Evolutionary conservation across 179 eudicot species (phyloP), one percentile per base, ranked within the genome.

Genomic region (Corrigiola litoralis): DNA sequence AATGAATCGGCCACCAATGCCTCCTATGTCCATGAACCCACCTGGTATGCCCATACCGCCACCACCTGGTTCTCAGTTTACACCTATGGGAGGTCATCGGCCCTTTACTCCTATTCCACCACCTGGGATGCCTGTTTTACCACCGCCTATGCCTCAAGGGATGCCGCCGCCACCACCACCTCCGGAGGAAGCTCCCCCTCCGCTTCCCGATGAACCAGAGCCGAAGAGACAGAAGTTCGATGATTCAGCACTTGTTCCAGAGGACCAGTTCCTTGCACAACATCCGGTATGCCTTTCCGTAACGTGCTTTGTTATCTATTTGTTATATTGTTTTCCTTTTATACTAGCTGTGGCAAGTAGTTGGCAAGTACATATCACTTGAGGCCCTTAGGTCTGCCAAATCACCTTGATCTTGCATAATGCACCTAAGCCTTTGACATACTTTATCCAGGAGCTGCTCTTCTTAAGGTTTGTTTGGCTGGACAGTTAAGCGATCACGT

Each of bases 141-240:
- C 81, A 20, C 95, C 87, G 47, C 96, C 96, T 53, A 70, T 89
- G 82, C 88, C 84, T 49, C 95, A 81, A 71, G 96, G 95, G 69
- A 82, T 92, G 82, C 90, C 89, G 6, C 97, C 96, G 20, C 97
- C 89, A n/a, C 89, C 95, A 9, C 92, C 96, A 27, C 90, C 95
- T 18, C 92, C 95, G 9, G 90, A 85, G 51, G 98, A 92, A 77
- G 95, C 96, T 78, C 96, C 92, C 65, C 97, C 92, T 0, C 98
- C 98, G 23, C 95, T 92, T 53, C 96, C 98, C 1, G 98, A 89
- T 8, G 98, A 92, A 66, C 98, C 98, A 25, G 98, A 92, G 70
- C 96, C 98, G 21, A 92, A 92, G 78, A 90, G 85, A 75, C 98
- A 85, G 81, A 90, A 81, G 71, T 81, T 87, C 52, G 98, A 92